These are phyloP conservation scores for Peterozyma toletana DNA, from an alignment of 805 yeast species.

Conservation along the genomic window DNA sequence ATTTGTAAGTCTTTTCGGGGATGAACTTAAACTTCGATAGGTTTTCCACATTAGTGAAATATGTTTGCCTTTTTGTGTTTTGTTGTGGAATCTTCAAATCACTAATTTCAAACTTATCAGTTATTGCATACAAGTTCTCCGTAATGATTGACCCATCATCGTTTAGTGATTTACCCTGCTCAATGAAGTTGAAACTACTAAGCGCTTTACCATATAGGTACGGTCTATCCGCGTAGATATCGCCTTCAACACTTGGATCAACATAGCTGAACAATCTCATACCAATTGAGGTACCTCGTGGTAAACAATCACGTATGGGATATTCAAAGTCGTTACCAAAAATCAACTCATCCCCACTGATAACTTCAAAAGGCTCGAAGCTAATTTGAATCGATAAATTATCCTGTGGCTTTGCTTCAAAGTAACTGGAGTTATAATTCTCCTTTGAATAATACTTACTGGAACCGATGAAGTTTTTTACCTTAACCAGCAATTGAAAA, in stretches of 20 bases:
- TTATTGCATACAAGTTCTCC: conserved; percentile 13
- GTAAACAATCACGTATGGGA: conserved; percentile 53
- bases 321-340: conserved; percentile 64
- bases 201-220: conserved; percentile 56
- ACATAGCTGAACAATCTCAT: conserved; percentile 49
- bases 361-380: conserved; percentile 32
- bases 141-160: conserved; percentile 10
- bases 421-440: not conserved
- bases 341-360: conserved; percentile 47
- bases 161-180: conserved; percentile 16
- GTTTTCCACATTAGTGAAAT: conserved; percentile 30
- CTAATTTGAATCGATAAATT: conserved; percentile 26
- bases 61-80: conserved; percentile 32
- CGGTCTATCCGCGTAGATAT: conserved; percentile 53
- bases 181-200: conserved; percentile 46
- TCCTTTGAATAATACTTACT: conserved; percentile 2
- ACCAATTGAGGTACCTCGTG: conserved; percentile 48
- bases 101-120: conserved; percentile 12
- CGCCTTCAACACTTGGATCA: conserved; percentile 62
- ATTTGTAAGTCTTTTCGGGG: conserved; percentile 6
- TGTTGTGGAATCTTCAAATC: conserved; percentile 23
- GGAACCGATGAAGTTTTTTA: conserved; percentile 6
- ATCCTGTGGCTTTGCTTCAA: not conserved
- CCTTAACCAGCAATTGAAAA: conserved; percentile 1
- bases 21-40: conserved; percentile 33